These are phyloP conservation scores for Boletus semigastroideus DNA, from an alignment of 1,284 basidiomycete genomes.

Conservation along the genomic window DNA sequence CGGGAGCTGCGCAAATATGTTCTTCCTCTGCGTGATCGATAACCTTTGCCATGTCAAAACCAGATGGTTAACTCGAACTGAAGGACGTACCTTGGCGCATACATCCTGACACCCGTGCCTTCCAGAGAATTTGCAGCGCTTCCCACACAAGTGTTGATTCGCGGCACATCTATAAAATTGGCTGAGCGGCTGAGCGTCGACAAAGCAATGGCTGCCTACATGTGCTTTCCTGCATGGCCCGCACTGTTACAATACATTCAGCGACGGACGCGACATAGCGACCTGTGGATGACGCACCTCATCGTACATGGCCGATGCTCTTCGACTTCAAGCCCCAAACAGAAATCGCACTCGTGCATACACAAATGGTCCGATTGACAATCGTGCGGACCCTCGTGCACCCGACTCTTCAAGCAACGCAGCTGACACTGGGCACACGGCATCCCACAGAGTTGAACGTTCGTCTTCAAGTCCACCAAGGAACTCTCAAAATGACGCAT, in stretches of 20 bases:
- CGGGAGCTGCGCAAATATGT: conserved; percentile 52
- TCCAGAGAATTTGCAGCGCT: conserved; percentile 29
- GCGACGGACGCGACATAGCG: neutral
- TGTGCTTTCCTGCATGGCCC: conserved; percentile 54
- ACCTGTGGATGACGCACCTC: conserved; percentile 36
- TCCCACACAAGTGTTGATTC: conserved; percentile 46
- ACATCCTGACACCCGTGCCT: conserved; percentile 47
- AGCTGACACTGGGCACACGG: conserved; percentile 49
- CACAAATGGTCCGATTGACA: conserved; percentile 53
- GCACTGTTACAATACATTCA: conserved; percentile 39
- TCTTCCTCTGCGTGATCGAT: conserved; percentile 44
- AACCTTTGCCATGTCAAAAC: conserved; percentile 30
- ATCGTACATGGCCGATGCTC: conserved; percentile 40
- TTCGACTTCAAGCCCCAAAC: conserved; percentile 34
- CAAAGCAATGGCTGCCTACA: conserved; percentile 35
- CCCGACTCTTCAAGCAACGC: conserved; percentile 43
- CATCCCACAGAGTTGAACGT: conserved; percentile 48
- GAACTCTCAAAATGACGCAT: conserved; percentile 43
- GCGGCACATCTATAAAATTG: conserved; percentile 43
- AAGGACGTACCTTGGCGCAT: conserved; percentile 46
- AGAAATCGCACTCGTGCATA: conserved; percentile 42
- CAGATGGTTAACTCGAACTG: neutral
- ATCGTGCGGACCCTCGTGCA: conserved; percentile 47
- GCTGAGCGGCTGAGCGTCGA: neutral
- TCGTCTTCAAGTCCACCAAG: conserved; percentile 43